phyloP scores from a whole-genome alignment of 805 yeast genomes.

The Trichomonascus vanleenenianus region DNA sequence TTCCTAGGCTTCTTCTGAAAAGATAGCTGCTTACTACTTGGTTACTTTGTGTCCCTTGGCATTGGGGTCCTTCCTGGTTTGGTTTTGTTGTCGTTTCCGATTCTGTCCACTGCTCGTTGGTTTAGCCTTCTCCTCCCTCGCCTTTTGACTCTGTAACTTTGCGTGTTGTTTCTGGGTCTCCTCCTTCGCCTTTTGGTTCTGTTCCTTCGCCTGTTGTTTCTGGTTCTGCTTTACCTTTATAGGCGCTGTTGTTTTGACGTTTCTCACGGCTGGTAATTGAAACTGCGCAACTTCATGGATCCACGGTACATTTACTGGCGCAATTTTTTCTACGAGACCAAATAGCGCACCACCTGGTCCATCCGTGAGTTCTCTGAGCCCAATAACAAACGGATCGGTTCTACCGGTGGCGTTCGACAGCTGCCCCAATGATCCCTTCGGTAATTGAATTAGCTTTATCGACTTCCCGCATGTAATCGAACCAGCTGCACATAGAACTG shows the following conservation, averaged over 20 bases:
- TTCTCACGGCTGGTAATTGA: background rate
- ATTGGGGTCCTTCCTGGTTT: background rate
- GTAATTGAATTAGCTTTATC: constrained; percentile 13
- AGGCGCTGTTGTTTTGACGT: constrained; percentile 3
- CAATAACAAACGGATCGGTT: constrained; percentile 1
- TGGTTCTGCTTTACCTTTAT: no score
- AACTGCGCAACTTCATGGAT: background rate
- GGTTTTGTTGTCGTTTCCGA: background rate
- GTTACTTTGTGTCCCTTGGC: background rate
- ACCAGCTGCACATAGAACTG: constrained; percentile 15
- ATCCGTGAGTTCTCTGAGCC: background rate
- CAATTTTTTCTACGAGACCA: constrained; percentile 2
- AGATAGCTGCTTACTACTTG: background rate
- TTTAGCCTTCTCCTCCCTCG: background rate
- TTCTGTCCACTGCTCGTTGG: background rate
- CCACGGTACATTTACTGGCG: constrained; percentile 9
- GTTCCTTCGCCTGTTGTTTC: background rate
- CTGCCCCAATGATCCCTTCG: constrained; percentile 11
- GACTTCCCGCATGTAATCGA: background rate
- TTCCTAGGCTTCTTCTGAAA: background rate
- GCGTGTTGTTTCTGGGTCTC: background rate
- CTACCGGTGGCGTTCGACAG: constrained; percentile 7
- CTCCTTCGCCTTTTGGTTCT: background rate
- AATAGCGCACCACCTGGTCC: constrained; percentile 3
- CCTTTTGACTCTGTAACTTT: background rate